Conservation (phyloP, 2,329 filamentous ascomycete genomes). For the Diplocarpon rosae region DNA sequence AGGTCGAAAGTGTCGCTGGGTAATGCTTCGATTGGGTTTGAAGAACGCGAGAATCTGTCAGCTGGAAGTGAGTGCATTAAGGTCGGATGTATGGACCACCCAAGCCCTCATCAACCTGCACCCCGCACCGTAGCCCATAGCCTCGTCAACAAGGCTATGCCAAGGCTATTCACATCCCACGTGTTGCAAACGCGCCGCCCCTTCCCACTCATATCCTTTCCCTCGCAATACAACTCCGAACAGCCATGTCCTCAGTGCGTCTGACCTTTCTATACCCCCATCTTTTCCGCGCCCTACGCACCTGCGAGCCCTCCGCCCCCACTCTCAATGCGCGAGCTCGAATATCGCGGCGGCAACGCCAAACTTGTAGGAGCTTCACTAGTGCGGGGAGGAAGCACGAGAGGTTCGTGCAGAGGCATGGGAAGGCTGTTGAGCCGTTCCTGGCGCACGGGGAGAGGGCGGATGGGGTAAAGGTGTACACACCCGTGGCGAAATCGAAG, state of each 20-base stretch:
- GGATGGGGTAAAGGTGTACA: constrained; percentile 14
- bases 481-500: constrained; percentile 6
- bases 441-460: constrained; percentile 25
- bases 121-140: background rate
- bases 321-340: constrained; percentile 24
- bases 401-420: constrained; percentile 43
- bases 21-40: no score
- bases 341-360: constrained; percentile 16
- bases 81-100: background rate
- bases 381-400: constrained; percentile 31
- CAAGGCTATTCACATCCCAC: background rate
- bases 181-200: background rate
- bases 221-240: background rate
- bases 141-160: background rate
- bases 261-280: constrained; percentile 61
- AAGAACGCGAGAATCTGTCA: no score
- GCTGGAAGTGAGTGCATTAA: no score
- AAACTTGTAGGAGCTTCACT: constrained; percentile 24
- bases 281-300: constrained; percentile 45
- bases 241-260: constrained; percentile 47
- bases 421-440: constrained; percentile 48
- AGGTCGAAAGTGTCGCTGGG: no score
- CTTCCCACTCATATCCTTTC: background rate
- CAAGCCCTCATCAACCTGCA: background rate
- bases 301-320: constrained; percentile 33